A percentile compares a stretch with the other conserved stretches of the same genome.
These are phyloP conservation scores for Oehlia diaphana DNA, from an alignment of 192 early-diverging fungal species.

Conservation along the genomic window DNA sequence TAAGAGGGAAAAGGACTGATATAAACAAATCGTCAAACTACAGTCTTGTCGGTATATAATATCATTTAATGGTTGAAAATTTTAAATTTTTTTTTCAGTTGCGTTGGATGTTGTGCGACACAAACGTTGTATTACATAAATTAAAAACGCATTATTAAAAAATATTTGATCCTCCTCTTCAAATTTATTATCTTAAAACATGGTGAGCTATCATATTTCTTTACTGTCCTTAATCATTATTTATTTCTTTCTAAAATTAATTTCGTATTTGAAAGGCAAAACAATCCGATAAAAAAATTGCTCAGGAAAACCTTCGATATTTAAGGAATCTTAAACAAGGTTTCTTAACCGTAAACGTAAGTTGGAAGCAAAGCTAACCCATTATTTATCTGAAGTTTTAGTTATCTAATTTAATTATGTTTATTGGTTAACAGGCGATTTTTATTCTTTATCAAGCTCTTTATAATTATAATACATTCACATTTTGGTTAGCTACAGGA, in stretches of 20 bases:
- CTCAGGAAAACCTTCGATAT: slow-evolving; percentile 12
- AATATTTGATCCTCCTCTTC: too few species aligned
- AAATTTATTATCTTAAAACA: too few species aligned
- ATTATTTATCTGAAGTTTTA: not conserved
- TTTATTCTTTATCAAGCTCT: slow-evolving; percentile 58
- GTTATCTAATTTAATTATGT: not conserved
- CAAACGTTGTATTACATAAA: too few species aligned
- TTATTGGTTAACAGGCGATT: slow-evolving; percentile 35
- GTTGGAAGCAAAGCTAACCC: not conserved
- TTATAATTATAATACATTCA: slow-evolving; percentile 53
- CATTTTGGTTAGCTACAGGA: slow-evolving; percentile 40
- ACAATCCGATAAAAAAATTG: slow-evolving; percentile 13
- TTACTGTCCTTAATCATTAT: not conserved
- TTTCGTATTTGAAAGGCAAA: not conserved
- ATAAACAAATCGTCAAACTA: not conserved
- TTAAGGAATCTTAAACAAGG: not conserved
- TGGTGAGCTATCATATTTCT: not conserved
- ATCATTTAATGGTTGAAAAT: too few species aligned
- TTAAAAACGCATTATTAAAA: too few species aligned
- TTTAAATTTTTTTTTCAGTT: too few species aligned
- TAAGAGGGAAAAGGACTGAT: not conserved
- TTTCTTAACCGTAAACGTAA: not conserved
- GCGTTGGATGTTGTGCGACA: too few species aligned
- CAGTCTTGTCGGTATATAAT: not conserved
- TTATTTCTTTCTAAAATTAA: not conserved